Conservation (phyloP, 768 basidiomycete species). For the Hydnomerulius pinastri region DNA sequence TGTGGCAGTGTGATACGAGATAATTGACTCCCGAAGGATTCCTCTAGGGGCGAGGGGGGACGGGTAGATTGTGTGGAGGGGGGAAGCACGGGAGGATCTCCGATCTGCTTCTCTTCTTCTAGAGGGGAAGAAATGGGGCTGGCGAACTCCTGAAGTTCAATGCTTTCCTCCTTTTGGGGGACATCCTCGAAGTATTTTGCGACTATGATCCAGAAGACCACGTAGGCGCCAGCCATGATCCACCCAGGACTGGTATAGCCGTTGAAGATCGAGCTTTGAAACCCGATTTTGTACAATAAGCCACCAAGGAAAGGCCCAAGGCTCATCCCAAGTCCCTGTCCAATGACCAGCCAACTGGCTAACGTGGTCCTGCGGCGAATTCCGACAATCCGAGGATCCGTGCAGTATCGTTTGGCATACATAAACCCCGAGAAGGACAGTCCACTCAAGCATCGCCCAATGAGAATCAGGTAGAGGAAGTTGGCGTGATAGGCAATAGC, state of each 20-base stretch:
- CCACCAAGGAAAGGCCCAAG: conserved; percentile 67
- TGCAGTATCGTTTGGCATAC: conserved; percentile 70
- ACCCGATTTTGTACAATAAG: conserved; percentile 60
- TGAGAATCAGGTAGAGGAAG: conserved; percentile 68
- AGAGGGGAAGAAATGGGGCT: not conserved
- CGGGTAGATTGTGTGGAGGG: not conserved
- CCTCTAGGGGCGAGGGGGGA: conserved; percentile 1
- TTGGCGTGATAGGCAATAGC: conserved; percentile 59
- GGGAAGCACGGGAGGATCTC: not conserved
- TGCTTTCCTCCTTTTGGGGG: conserved; percentile 17
- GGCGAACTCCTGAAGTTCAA: conserved; percentile 12
- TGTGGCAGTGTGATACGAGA: conserved; percentile 31
- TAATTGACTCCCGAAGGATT: conserved; percentile 10
- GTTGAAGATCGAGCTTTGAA: conserved; percentile 58
- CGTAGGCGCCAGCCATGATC: conserved; percentile 60
- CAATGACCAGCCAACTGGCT: conserved; percentile 62
- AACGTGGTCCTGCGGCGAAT: conserved; percentile 62
- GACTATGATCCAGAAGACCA: conserved; percentile 48
- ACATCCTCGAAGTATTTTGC: conserved; percentile 44
- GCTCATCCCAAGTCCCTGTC: conserved; percentile 62
- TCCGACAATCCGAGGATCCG: conserved; percentile 66
- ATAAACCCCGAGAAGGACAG: conserved; percentile 63
- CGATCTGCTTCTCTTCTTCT: conserved; percentile 5
- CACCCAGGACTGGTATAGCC: conserved; percentile 69
- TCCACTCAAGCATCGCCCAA: conserved; percentile 67